phyloP scores from a whole-genome alignment of 2,329 filamentous ascomycete genomes.

The Aspergillus pseudoglaucus region DNA sequence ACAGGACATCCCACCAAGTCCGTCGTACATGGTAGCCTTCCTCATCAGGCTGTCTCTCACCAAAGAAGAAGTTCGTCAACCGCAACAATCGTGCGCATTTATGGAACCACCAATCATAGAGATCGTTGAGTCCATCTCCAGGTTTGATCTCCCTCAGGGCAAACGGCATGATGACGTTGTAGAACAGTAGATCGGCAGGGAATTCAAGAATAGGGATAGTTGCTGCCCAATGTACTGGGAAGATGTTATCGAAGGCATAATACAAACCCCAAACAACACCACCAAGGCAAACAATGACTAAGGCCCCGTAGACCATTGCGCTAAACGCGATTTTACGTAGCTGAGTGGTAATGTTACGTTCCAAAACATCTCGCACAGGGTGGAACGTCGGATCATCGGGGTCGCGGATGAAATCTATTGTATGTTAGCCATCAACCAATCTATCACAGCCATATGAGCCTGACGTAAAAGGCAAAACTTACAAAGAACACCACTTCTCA shows the following conservation, averaged over 20 bases:
- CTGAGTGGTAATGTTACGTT: conserved; percentile 86
- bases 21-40: conserved; percentile 62
- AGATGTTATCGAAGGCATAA: conserved; percentile 59
- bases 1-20: conserved; percentile 47
- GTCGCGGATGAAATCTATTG: conserved; percentile 84
- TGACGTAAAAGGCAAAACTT: conserved; percentile 37
- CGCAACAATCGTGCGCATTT: conserved; percentile 72
- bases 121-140: conserved; percentile 70
- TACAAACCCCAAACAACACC: conserved; percentile 92
- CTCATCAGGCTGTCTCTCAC: conserved; percentile 72
- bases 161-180: conserved; percentile 91
- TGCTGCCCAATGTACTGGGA: conserved; percentile 90
- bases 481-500: conserved; percentile 90
- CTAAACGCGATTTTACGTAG: conserved; percentile 94
- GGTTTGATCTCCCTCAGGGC: conserved; percentile 79
- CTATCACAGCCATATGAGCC: not conserved
- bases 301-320: conserved; percentile 85
- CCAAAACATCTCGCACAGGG: conserved; percentile 90
- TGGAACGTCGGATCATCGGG: conserved; percentile 98
- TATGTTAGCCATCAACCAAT: not conserved
- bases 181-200: conserved; percentile 87
- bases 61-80: conserved; percentile 89
- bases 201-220: conserved; percentile 92
- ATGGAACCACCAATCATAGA: conserved; percentile 97
- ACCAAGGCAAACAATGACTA: conserved; percentile 88